Conservation (phyloP, 768 basidiomycete genomes). For the Rubroboletus pulcherrimus region DNA sequence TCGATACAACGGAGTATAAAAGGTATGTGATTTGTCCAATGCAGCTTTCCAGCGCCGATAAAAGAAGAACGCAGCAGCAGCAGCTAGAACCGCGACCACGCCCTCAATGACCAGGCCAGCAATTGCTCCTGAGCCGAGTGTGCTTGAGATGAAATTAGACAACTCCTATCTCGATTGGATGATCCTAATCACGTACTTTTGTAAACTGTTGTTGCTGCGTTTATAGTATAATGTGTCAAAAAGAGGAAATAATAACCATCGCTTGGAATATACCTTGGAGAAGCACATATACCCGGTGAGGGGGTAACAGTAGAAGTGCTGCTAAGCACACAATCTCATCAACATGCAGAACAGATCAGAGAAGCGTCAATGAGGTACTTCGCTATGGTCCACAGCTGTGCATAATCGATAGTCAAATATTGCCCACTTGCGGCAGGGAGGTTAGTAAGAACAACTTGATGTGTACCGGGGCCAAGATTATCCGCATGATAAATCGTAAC, state of each 20-base stretch:
- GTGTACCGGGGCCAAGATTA: constrained; percentile 38
- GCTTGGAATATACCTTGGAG: constrained; percentile 6
- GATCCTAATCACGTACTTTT: constrained; percentile 11
- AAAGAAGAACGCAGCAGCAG: constrained; percentile 15
- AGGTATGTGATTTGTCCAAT: not conserved
- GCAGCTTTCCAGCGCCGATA: constrained; percentile 22
- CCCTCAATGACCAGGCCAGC: constrained; percentile 20
- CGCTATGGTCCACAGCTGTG: constrained; percentile 18
- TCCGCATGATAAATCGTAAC: constrained; percentile 31
- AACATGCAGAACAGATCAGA: not conserved
- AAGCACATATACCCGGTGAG: not conserved
- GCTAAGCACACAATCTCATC: not conserved
- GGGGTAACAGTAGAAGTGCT: not conserved
- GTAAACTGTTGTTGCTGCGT: not conserved
- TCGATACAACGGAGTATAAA: constrained; percentile 4
- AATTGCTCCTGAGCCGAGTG: constrained; percentile 21
- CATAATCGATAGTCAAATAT: constrained; percentile 33
- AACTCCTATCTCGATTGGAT: not conserved
- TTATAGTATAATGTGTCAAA: not conserved
- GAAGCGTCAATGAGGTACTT: constrained; percentile 10
- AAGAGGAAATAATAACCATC: not conserved
- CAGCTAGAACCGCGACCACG: constrained; percentile 13
- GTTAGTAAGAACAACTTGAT: constrained; percentile 34
- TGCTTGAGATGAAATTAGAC: constrained; percentile 10
- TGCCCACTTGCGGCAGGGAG: constrained; percentile 22